Percentiles rank a stretch among this genome's conserved stretches.
phyloP scores from a whole-genome alignment of 345 rosid species.

The Geranium rotundifolium region DNA sequence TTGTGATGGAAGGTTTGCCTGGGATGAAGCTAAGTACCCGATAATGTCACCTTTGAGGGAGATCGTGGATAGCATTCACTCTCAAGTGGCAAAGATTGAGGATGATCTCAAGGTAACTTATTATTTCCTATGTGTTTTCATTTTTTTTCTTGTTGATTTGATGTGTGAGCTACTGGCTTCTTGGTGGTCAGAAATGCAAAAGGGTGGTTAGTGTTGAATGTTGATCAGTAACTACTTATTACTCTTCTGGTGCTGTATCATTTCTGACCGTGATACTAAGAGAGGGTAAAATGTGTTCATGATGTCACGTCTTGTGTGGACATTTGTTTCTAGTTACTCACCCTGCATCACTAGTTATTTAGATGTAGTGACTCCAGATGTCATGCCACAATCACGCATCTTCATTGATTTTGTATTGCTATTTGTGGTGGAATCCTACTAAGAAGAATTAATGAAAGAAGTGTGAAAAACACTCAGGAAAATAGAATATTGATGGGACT shows the following conservation, averaged over 20 bases:
- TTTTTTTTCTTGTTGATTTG: background rate
- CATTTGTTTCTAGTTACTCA: background rate
- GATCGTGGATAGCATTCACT: constrained; percentile 68
- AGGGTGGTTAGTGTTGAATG: background rate
- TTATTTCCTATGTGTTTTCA: background rate
- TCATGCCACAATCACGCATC: background rate
- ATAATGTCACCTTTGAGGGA: constrained; percentile 87
- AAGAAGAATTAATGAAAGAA: background rate
- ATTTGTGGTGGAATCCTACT: background rate
- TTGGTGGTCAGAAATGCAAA: background rate
- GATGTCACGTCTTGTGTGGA: background rate
- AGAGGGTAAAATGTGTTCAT: background rate
- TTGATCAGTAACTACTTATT: background rate
- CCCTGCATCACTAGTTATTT: background rate
- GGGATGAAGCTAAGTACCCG: constrained; percentile 98
- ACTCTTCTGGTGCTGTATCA: background rate
- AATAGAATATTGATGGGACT: background rate
- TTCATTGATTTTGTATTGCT: background rate
- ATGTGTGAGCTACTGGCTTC: background rate
- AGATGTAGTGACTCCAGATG: background rate
- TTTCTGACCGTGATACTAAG: background rate
- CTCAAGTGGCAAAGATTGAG: constrained; percentile 81
- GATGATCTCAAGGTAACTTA: constrained; percentile 94
- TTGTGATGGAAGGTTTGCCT: constrained; percentile 54
- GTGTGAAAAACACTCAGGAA: background rate